A percentile compares a stretch with the other conserved stretches of the same genome.
These are phyloP conservation scores for Blastobotrys buckinghamii DNA, from an alignment of 1,139 yeast species.

Conservation along the genomic window DNA sequence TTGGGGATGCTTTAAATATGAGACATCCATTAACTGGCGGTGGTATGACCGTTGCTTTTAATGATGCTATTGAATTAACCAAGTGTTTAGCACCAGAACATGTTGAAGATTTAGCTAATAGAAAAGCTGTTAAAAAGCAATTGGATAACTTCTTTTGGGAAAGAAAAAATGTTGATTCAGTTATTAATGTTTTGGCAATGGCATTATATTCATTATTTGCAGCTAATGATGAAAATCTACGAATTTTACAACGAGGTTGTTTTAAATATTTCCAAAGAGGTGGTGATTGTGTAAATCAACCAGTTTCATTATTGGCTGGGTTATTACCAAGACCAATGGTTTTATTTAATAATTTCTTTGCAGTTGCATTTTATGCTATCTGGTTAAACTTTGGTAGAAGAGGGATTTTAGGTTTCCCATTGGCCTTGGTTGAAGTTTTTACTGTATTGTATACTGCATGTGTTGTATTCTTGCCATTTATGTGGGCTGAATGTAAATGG, in stretches of 20 bases:
- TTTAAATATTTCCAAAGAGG: slow-evolving; percentile 80
- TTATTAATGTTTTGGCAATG: slow-evolving; percentile 82
- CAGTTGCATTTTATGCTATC: slow-evolving; percentile 83
- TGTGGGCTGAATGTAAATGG: slow-evolving; percentile 26
- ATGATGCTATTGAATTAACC: slow-evolving; percentile 70
- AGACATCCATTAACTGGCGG: slow-evolving; percentile 99
- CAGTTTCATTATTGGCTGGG: slow-evolving; percentile 81
- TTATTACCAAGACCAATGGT: slow-evolving; percentile 67
- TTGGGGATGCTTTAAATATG: slow-evolving; percentile 96
- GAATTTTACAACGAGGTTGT: slow-evolving; percentile 79
- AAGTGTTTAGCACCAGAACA: slow-evolving; percentile 46
- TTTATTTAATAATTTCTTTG: slow-evolving; percentile 77
- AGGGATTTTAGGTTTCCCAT: slow-evolving; percentile 64
- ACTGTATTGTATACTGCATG: slow-evolving; percentile 70
- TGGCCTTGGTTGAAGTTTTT: slow-evolving; percentile 65
- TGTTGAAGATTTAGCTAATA: slow-evolving; percentile 57
- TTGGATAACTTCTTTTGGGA: slow-evolving; percentile 65
- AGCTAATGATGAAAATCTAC: slow-evolving; percentile 63
- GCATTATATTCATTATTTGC: slow-evolving; percentile 89
- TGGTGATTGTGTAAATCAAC: slow-evolving; percentile 71
- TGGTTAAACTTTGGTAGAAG: slow-evolving; percentile 59
- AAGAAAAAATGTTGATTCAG: slow-evolving; percentile 75
- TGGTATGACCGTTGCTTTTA: slow-evolving; percentile 97
- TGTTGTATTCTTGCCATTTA: slow-evolving; percentile 46
- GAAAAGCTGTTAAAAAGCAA: slow-evolving; percentile 47